These are phyloP conservation scores for Trichoderma oligosporum DNA, from an alignment of 2,329 filamentous ascomycete species.

Conservation along the genomic window DNA sequence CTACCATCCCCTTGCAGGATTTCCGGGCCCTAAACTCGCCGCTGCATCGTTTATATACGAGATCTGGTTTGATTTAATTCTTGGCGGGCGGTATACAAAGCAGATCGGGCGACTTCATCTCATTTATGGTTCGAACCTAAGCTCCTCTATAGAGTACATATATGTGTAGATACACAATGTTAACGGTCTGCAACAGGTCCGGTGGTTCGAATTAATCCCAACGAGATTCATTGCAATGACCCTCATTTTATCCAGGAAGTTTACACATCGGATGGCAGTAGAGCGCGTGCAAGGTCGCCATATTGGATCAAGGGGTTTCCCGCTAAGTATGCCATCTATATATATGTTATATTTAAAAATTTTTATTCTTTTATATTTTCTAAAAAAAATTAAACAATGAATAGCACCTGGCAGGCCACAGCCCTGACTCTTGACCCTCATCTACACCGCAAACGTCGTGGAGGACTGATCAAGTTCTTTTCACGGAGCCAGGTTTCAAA, in stretches of 20 bases:
- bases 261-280: constrained; percentile 22
- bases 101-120: constrained; percentile 26
- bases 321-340: too few species aligned
- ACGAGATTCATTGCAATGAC: constrained; percentile 30
- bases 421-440: constrained; percentile 21
- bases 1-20: constrained; percentile 22
- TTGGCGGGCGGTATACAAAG: constrained; percentile 20
- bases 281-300: constrained; percentile 20
- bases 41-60: constrained; percentile 23
- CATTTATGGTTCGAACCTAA: constrained; percentile 23
- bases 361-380: neutral
- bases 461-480: constrained; percentile 26
- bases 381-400: neutral
- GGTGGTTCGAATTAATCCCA: constrained; percentile 28
- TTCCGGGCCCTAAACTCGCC: constrained; percentile 28
- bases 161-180: too few species aligned
- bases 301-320: constrained; percentile 20
- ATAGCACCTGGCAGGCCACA: neutral
- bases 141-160: neutral
- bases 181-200: constrained; percentile 22
- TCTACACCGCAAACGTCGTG: constrained; percentile 27
- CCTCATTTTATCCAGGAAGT: constrained; percentile 27
- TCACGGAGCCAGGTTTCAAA: constrained; percentile 23
- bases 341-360: too few species aligned
- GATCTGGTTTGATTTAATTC: constrained; percentile 28